Percentiles rank a stretch among this genome's conserved stretches.
Evolutionary conservation across 2,329 filamentous ascomycete species (phyloP).

Genomic region (Aureobasidium leucospermi): DNA sequence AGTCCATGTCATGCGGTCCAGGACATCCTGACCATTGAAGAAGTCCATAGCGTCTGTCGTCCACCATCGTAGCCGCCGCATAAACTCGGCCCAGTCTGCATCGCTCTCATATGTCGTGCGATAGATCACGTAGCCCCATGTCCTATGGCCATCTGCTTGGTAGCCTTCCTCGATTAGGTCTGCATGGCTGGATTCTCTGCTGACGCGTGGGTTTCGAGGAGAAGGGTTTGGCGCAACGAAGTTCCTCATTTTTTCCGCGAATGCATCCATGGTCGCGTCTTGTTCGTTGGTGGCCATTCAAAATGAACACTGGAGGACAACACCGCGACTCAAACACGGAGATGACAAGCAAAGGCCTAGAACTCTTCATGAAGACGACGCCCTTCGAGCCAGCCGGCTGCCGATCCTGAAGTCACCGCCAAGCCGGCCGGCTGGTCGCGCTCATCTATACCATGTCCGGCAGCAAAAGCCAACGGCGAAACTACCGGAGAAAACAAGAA

Average conservation of each 20-base stretch:
- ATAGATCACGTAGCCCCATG: slow-evolving; percentile 19
- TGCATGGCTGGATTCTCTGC: slow-evolving; percentile 5
- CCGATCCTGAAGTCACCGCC: too few relatives aligned
- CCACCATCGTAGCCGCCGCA: slow-evolving; percentile 10
- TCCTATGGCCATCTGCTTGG: slow-evolving; percentile 13
- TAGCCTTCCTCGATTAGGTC: slow-evolving; percentile 15
- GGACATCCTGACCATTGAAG: slow-evolving; percentile 13
- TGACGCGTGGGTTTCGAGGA: not conserved
- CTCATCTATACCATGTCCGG: too few relatives aligned
- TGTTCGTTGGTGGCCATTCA: too few relatives aligned
- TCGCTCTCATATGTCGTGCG: slow-evolving; percentile 17
- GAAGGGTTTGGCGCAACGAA: not conserved
- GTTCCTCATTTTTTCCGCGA: not conserved
- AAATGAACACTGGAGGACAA: too few relatives aligned
- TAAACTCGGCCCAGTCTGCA: slow-evolving; percentile 16
- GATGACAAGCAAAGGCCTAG: too few relatives aligned
- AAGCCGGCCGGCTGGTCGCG: too few relatives aligned
- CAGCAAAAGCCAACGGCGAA: too few relatives aligned
- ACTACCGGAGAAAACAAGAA: too few relatives aligned
- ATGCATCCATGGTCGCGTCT: not conserved
- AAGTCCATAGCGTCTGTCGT: slow-evolving; percentile 7
- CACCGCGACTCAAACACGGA: too few relatives aligned
- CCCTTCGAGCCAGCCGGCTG: too few relatives aligned
- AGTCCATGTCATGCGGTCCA: slow-evolving; percentile 13
- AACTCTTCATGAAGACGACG: too few relatives aligned